phyloP scores from a whole-genome alignment of 1,284 basidiomycete genomes.

The Marasmius fiardii region DNA sequence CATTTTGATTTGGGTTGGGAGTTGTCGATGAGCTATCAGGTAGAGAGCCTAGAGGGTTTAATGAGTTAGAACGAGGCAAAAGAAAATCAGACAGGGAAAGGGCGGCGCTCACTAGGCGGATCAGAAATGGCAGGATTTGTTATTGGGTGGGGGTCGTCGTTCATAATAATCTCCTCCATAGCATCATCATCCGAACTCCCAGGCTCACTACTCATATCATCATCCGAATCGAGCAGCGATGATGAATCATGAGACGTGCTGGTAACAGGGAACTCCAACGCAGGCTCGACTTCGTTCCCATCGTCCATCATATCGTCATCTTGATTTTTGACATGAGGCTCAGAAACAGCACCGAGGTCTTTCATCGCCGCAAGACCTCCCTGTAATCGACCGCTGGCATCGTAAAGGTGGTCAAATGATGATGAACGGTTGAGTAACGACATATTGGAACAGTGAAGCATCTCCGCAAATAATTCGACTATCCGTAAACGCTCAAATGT shows the following conservation, averaged over 20 bases:
- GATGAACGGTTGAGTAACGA: constrained; percentile 83
- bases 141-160: constrained; percentile 41
- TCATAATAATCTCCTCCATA: constrained; percentile 77
- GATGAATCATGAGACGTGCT: constrained; percentile 52
- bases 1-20: not conserved
- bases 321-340: not conserved
- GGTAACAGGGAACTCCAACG: constrained; percentile 72
- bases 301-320: constrained; percentile 12
- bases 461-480: constrained; percentile 95
- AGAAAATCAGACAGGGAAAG: not conserved
- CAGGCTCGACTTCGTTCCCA: constrained; percentile 54
- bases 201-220: constrained; percentile 63
- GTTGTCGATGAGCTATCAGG: not conserved
- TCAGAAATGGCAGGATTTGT: not conserved
- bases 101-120: not conserved
- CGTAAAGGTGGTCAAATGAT: constrained; percentile 73
- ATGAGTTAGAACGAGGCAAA: too few species aligned
- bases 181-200: constrained; percentile 68
- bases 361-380: constrained; percentile 82
- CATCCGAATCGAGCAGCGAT: constrained; percentile 65
- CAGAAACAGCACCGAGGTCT: constrained; percentile 45
- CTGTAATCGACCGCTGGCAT: constrained; percentile 73
- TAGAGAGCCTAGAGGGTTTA: not conserved
- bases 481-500: constrained; percentile 97
- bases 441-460: constrained; percentile 99